Conservation (phyloP, 345 rosid genomes). For the Salix udensis region DNA sequence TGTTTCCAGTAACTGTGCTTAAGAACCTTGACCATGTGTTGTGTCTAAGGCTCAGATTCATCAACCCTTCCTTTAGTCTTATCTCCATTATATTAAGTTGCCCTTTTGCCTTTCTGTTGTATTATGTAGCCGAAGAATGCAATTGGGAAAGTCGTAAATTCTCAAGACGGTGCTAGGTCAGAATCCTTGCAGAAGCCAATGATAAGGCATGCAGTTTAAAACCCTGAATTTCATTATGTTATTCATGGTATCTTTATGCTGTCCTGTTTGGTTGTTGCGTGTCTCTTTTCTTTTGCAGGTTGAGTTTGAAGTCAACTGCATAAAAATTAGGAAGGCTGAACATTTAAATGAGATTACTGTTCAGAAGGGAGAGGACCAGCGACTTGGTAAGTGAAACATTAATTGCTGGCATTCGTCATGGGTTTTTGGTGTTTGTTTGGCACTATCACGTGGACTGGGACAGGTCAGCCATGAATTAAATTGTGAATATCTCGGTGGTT, state of each 20-base stretch:
- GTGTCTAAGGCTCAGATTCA: constrained; percentile 30
- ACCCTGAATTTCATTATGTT: constrained; percentile 24
- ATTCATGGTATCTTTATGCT: constrained; percentile 37
- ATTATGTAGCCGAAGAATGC: constrained; percentile 33
- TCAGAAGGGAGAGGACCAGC: not conserved
- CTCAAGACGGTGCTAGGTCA: constrained; percentile 62
- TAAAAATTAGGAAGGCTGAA: constrained; percentile 1
- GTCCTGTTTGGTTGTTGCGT: constrained; percentile 21
- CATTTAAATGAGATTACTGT: not conserved
- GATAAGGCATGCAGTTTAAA: constrained; percentile 55
- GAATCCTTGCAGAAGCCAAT: constrained; percentile 57
- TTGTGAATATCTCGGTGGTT: not conserved
- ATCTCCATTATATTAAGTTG: constrained; percentile 13
- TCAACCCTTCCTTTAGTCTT: constrained; percentile 11
- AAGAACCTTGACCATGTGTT: constrained; percentile 33
- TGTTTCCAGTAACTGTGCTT: constrained; percentile 52
- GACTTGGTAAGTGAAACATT: constrained; percentile 10
- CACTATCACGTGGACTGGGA: not conserved
- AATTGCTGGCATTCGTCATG: constrained; percentile 6
- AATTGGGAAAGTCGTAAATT: constrained; percentile 37
- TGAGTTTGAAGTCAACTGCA: constrained; percentile 32
- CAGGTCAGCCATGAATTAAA: not conserved
- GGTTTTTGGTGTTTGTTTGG: not conserved
- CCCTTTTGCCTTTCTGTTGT: constrained; percentile 14
- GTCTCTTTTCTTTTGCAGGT: constrained; percentile 27